A percentile compares a stretch with the other conserved stretches of the same genome.
Conservation (phyloP, 2,329 filamentous ascomycete genomes). For the Sporothrix phasma region DNA sequence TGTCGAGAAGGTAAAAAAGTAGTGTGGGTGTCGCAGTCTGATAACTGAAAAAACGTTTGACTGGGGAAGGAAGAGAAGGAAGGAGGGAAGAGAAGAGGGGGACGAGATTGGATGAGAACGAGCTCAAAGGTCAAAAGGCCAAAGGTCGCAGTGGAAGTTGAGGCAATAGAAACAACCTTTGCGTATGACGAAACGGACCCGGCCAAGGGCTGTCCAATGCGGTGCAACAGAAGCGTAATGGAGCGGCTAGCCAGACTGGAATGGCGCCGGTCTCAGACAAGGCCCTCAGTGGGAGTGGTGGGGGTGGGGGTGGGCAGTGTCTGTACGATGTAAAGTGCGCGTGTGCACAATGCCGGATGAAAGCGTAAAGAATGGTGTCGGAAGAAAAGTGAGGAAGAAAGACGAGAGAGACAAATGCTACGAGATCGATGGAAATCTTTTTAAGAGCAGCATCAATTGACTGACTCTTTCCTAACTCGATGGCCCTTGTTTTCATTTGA, state of each 20-base stretch:
- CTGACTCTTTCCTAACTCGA: neutral
- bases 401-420: neutral
- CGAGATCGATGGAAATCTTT: neutral
- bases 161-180: neutral
- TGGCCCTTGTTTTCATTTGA: neutral
- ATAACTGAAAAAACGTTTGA: neutral
- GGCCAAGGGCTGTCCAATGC: constrained; percentile 12
- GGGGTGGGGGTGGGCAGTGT: neutral
- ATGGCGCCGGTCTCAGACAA: constrained; percentile 13
- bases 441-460: neutral
- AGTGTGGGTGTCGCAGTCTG: neutral
- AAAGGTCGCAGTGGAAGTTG: neutral
- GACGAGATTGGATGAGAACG: neutral
- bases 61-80: neutral
- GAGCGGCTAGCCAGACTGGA: neutral
- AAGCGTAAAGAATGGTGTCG: neutral
- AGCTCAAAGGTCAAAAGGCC: neutral
- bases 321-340: neutral
- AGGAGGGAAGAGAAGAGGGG: no score
- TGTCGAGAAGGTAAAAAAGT: neutral
- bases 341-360: neutral
- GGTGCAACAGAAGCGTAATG: constrained; percentile 7
- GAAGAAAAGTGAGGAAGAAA: neutral
- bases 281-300: neutral
- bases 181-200: neutral